Evolutionary conservation across 371 early-diverging fungal species (phyloP), one percentile per base, ranked within the genome.

Genomic region (Catenaria anguillulae): DNA sequence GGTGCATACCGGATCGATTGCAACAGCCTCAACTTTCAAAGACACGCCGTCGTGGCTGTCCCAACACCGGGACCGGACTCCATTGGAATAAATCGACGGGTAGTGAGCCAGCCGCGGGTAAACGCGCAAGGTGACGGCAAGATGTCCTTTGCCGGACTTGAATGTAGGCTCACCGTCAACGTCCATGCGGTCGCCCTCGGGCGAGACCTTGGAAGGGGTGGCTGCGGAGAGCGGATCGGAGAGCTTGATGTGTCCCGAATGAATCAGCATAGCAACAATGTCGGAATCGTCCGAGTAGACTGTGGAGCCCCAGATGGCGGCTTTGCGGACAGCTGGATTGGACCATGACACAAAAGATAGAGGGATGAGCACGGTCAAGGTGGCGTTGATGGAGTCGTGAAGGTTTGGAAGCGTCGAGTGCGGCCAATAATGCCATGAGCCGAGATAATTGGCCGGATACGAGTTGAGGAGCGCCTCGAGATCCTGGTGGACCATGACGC

Each of bases 241-340:
- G 0, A 73, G 74, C 26, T 67, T 68, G 65, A 71, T 80, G 36
- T 67, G 61, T 17, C 84, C 84, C 1, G 79, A 63, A 55, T 84
- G 84, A 24, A 82, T 70, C 26, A 81, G 62, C 70, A 76, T 84
- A 19, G 88, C 83, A 31, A 91, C 88, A 34, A 89, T 73, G 63
- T 91, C 91, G 0, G 89, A 88, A 67, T 91, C 91, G 63, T 91
- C 91, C 0, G 88, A 84, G 66, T 91, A 91, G 24, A 91, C 70
- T 62, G 85, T 88, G 1, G 91, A 89, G 8, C 91, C 91, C 91
- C 91, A 91, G 10, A 91, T 29, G 2, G 85, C 84, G 42, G 77
- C 72, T 60, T 72, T 76, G 60, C 76, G 68, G 17, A 89, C 80
- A 56, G 72, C 68, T 4, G 64, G 36, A 62, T 82, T 82, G 31